Evolutionary conservation across 805 yeast genomes (phyloP), one percentile per base, ranked within the genome.

Genomic region (Teunomyces funiuensis): DNA sequence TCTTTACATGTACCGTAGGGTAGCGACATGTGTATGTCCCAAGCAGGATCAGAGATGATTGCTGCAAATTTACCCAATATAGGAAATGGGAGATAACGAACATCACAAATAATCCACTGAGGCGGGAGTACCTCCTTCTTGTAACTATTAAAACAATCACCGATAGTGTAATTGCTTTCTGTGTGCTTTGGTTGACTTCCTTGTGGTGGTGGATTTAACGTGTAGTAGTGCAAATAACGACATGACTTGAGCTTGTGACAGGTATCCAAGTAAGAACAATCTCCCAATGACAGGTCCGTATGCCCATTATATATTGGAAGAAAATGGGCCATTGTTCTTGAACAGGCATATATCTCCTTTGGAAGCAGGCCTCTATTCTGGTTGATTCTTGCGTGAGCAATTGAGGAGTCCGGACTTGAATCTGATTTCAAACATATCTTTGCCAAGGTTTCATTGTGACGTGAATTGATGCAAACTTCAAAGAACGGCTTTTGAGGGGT

Each of bases 1-100:
- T 87, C 95, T 43, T 84, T 83, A 57, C 88, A 81, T 2, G 88
- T 80, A 9, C 88, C 86, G 58, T 84, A 82, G 4, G 88, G 88
- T 44, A 79, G 61, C 41, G 85, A 84, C 90, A 87, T 89, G 64
- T 90, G 97, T 48, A 90, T 90, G 49, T 88, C 90, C 98, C 98
- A 90, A 6, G 97, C 93, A 3, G 97, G 97, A 60, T 90, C 98
- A 0, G 96, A 91, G 41, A 91, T 78, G 9, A 90, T 80, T 2
- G 83, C 88, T 28, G 76, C 89, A 65, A 86, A 86, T 63, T 84
- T 81, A 2, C 97, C 97, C 42, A 90, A 62, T 5, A 78, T 65
- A 16, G 59, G 65, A 53, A 91, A 81, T 50, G 91, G 89, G 42
- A 90, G 71, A 37, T 76, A 70, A 25, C 88, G 71, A 14, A 90